A percentile compares a stretch with the other conserved stretches of the same genome.
These are phyloP conservation scores for Syncephalis fuscata DNA, from an alignment of 371 early-diverging fungal species.

Conservation along the genomic window DNA sequence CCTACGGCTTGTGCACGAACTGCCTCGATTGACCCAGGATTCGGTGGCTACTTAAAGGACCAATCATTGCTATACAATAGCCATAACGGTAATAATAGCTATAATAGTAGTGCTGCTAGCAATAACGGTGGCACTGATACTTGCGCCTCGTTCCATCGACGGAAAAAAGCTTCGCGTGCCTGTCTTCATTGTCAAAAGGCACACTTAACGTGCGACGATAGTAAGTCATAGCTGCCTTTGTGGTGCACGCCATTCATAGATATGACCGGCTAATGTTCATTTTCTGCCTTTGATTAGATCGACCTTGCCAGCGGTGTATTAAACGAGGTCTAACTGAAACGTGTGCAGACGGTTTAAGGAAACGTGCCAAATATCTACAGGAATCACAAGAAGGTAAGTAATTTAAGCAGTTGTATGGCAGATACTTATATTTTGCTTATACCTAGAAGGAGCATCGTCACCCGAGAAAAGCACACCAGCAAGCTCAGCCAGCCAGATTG, in stretches of 20 bases:
- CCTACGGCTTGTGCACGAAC: no score
- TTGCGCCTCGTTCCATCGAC: neutral
- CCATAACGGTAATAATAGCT: no score
- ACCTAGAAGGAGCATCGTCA: no score
- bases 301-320: conserved; percentile 76
- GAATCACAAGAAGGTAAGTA: conserved; percentile 7
- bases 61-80: no score
- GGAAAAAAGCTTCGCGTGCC: conserved; percentile 10
- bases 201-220: conserved; percentile 10
- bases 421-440: no score
- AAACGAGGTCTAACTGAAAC: conserved; percentile 52
- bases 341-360: conserved; percentile 61
- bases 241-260: no score
- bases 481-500: no score
- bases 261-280: conserved; percentile 3
- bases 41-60: no score
- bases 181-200: conserved; percentile 12
- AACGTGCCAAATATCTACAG: conserved; percentile 64
- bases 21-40: neutral
- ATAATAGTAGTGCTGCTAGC: no score
- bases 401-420: neutral
- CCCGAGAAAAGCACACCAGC: no score
- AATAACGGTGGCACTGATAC: neutral
- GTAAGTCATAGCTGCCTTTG: conserved; percentile 3
- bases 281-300: conserved; percentile 17